Evolutionary conservation across 2,329 filamentous ascomycete genomes (phyloP).

Genomic region (Bimuria novae-zelandiae): DNA sequence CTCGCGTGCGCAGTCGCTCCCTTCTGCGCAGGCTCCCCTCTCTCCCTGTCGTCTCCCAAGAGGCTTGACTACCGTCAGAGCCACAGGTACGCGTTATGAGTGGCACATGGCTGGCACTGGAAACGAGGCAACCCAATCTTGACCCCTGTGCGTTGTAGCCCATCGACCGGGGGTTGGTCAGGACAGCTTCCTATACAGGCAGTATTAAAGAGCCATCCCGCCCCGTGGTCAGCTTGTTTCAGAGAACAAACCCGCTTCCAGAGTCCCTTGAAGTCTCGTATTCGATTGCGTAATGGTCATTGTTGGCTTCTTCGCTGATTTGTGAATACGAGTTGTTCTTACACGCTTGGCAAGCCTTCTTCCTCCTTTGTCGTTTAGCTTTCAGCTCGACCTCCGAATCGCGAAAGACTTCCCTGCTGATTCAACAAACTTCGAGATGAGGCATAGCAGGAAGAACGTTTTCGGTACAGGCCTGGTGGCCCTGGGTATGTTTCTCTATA

Average conservation of each 20-base stretch:
- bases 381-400: background rate
- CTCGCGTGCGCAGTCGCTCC: too few relatives aligned
- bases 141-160: background rate
- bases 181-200: background rate
- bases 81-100: conserved; percentile 37
- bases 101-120: conserved; percentile 15
- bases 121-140: background rate
- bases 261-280: background rate
- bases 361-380: conserved; percentile 1
- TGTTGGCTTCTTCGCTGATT: background rate
- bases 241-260: background rate
- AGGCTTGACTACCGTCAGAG: conserved; percentile 25
- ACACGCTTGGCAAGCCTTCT: conserved; percentile 14
- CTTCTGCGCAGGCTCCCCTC: too few relatives aligned
- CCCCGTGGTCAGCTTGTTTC: background rate
- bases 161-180: background rate
- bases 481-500: conserved; percentile 25
- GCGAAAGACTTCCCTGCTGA: background rate
- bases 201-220: background rate
- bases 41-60: conserved; percentile 22
- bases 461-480: conserved; percentile 29
- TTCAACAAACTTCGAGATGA: conserved; percentile 17
- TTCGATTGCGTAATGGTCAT: background rate
- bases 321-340: background rate
- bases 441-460: conserved; percentile 14